A percentile compares a stretch with the other conserved stretches of the same genome.
Evolutionary conservation across 805 yeast genomes (phyloP).

Genomic region (Ascoidea rubescens): DNA sequence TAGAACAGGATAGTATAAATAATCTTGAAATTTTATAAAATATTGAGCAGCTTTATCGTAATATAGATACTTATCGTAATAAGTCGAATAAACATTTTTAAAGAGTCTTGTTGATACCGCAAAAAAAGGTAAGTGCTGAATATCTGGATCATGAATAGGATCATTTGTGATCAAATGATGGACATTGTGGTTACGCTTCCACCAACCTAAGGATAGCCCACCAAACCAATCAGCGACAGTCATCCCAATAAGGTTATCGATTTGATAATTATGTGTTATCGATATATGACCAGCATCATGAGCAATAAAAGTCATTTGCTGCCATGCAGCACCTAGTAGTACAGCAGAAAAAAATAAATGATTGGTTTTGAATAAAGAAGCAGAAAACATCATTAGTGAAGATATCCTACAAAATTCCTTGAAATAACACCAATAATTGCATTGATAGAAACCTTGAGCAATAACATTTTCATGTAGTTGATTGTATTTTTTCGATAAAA

Average conservation of each 20-base stretch:
- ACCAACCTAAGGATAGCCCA: constrained; percentile 88
- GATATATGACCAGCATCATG: constrained; percentile 87
- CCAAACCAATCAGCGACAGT: constrained; percentile 67
- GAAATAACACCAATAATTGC: constrained; percentile 62
- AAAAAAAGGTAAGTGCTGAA: constrained; percentile 84
- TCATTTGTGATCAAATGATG: constrained; percentile 87
- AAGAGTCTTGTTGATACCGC: constrained; percentile 68
- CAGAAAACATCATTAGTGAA: constrained; percentile 35
- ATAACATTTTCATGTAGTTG: constrained; percentile 42
- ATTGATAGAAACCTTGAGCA: constrained; percentile 49
- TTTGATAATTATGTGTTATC: constrained; percentile 65
- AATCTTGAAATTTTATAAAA: constrained; percentile 51
- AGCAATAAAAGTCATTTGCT: constrained; percentile 74
- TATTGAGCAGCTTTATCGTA: constrained; percentile 52
- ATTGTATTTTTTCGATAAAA: constrained; percentile 42
- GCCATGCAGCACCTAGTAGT: constrained; percentile 70
- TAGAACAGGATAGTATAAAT: constrained; percentile 64
- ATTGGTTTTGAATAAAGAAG: constrained; percentile 30
- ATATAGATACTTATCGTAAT: constrained; percentile 52
- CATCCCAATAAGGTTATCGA: constrained; percentile 65
- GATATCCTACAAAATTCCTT: constrained; percentile 52
- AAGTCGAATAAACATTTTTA: constrained; percentile 62
- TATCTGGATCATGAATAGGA: constrained; percentile 90
- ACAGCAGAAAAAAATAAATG: constrained; percentile 45
- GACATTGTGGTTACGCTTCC: constrained; percentile 91